Evolutionary conservation across 148 eudicot genomes (phyloP).

Genomic region (Silene uniflora): DNA sequence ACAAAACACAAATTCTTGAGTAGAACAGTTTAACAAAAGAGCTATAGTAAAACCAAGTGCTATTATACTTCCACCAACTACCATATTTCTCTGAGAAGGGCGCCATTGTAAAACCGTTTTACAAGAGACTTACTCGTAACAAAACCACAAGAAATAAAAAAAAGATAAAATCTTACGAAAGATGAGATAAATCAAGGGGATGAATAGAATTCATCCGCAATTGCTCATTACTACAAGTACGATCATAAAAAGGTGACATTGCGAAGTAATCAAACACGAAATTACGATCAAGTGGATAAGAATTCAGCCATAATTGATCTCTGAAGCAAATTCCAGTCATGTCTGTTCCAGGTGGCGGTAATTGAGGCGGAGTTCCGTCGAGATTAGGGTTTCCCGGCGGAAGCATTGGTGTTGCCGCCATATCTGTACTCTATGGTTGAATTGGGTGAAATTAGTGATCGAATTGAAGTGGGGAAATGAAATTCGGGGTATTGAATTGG

Average conservation of each 20-base stretch:
- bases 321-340: conserved; percentile 96
- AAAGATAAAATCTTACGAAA: conserved; percentile 47
- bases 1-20: background rate
- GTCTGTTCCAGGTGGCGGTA: conserved; percentile 72
- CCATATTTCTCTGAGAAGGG: too few species aligned
- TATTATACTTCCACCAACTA: background rate
- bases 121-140: background rate
- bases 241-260: conserved; percentile 83
- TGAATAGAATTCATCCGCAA: conserved; percentile 65
- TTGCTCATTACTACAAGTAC: conserved; percentile 75
- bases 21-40: too few species aligned
- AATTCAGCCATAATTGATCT: conserved; percentile 86
- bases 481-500: background rate
- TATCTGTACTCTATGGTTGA: conserved; percentile 4
- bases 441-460: background rate
- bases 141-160: background rate
- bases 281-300: conserved; percentile 79
- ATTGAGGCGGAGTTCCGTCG: conserved; percentile 42
- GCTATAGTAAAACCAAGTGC: background rate
- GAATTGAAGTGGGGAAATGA: background rate
- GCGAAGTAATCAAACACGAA: conserved; percentile 92
- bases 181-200: conserved; percentile 84
- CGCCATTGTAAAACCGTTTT: background rate
- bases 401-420: conserved; percentile 82
- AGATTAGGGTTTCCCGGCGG: conserved; percentile 53